Percentiles rank a stretch among this genome's conserved stretches.
Conservation (phyloP, 2,329 filamentous ascomycete species). For the Cladosporium sp. region DNA sequence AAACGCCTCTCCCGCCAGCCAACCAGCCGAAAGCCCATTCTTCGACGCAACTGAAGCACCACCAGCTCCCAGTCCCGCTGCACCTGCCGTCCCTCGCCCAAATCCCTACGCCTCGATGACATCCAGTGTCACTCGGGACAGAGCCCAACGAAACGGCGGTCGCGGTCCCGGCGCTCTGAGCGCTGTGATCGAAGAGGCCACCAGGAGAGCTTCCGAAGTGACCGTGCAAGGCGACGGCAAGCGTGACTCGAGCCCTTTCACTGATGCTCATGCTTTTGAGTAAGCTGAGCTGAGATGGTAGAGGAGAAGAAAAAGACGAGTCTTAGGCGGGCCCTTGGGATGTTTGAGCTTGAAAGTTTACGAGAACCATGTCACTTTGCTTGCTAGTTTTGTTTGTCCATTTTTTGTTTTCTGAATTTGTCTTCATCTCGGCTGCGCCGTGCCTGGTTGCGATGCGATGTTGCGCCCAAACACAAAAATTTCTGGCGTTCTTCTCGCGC, state of each 20-base stretch:
- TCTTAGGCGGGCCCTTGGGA: neutral
- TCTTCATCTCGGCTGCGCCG: neutral
- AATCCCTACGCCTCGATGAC: slow-evolving; percentile 38
- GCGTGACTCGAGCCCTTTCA: slow-evolving; percentile 31
- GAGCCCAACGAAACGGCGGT: slow-evolving; percentile 17
- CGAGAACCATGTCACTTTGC: neutral
- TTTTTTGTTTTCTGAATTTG: neutral
- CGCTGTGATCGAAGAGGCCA: slow-evolving; percentile 45
- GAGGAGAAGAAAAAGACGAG: neutral
- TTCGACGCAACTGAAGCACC: slow-evolving; percentile 30
- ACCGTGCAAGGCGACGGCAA: slow-evolving; percentile 24
- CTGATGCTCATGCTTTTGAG: slow-evolving; percentile 25
- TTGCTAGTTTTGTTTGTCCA: neutral
- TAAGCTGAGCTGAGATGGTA: neutral
- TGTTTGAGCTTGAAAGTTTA: neutral
- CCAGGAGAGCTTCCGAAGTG: slow-evolving; percentile 31
- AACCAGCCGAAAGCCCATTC: slow-evolving; percentile 30
- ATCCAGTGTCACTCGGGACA: slow-evolving; percentile 22
- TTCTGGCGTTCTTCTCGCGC: neutral
- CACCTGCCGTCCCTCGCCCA: slow-evolving; percentile 20
- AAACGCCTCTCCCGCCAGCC: slow-evolving; percentile 18
- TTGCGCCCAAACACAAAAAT: neutral
- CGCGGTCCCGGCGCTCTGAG: slow-evolving; percentile 31
- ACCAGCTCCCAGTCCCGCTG: slow-evolving; percentile 12
- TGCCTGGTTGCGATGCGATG: neutral